Percentiles rank a stretch among this genome's conserved stretches.
These are phyloP conservation scores for Fusarium annulatum DNA, from an alignment of 2,329 filamentous ascomycete genomes.

Conservation along the genomic window DNA sequence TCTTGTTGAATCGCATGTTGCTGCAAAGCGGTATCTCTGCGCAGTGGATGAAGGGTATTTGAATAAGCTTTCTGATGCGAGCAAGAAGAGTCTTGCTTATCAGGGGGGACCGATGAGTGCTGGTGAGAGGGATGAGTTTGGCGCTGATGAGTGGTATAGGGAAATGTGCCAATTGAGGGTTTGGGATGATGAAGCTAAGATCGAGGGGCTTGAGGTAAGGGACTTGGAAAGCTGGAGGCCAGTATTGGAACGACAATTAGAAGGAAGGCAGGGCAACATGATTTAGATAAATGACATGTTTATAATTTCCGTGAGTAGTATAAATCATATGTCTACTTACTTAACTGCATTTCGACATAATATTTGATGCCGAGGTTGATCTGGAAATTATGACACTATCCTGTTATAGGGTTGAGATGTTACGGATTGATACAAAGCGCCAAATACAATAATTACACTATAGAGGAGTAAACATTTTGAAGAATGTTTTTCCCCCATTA, in stretches of 20 bases:
- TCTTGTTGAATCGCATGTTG: background rate
- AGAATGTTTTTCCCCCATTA: no score
- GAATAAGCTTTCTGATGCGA: background rate
- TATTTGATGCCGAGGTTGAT: no score
- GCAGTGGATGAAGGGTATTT: background rate
- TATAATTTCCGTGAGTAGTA: fast-evolving
- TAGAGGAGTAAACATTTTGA: no score
- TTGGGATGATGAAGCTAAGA: background rate
- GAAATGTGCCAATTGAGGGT: background rate
- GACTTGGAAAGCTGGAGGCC: background rate
- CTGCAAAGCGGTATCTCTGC: background rate
- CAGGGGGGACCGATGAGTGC: background rate
- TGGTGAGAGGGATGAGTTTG: background rate
- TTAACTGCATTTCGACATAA: no score
- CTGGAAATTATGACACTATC: no score
- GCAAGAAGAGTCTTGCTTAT: background rate
- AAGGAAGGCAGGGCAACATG: fast-evolving
- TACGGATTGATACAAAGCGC: fast-evolving
- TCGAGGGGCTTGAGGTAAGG: background rate
- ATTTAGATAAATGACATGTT: fast-evolving
- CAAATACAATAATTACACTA: background rate
- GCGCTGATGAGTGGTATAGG: background rate
- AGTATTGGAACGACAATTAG: background rate
- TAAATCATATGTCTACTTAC: background rate
- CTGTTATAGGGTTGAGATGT: no score